These are phyloP conservation scores for Pseudozyma thailandica DNA, from an alignment of 1,284 basidiomycete species.

Conservation along the genomic window DNA sequence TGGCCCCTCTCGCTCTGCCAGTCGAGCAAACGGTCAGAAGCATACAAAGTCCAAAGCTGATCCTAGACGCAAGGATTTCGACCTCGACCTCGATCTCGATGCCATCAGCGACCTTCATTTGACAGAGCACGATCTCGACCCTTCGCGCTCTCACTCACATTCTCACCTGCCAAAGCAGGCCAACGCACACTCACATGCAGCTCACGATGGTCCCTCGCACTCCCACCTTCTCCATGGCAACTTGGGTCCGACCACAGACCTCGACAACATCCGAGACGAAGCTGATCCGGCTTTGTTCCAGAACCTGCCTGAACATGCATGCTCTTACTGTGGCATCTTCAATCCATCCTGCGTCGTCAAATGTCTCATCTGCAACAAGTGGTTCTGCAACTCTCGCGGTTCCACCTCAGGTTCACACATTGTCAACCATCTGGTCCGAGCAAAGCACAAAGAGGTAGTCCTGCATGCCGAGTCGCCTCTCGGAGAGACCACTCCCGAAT, in stretches of 20 bases:
- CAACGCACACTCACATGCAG: slow-evolving; percentile 7
- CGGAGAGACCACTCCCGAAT: slow-evolving; percentile 94
- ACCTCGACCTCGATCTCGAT: slow-evolving; percentile 57
- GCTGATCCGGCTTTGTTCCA: slow-evolving; percentile 25
- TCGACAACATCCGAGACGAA: slow-evolving; percentile 24
- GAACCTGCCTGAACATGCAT: slow-evolving; percentile 48
- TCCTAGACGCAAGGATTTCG: slow-evolving; percentile 26
- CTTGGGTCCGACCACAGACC: slow-evolving; percentile 1
- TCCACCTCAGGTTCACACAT: slow-evolving; percentile 95
- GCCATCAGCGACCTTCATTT: slow-evolving; percentile 55
- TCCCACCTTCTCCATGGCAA: slow-evolving; percentile 3
- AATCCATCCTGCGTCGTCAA: slow-evolving; percentile 96
- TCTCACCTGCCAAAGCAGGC: slow-evolving; percentile 7
- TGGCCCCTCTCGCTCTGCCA: slow-evolving; percentile 5
- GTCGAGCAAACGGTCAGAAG: slow-evolving; percentile 14
- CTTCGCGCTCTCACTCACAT: slow-evolving; percentile 17
- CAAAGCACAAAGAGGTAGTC: slow-evolving; percentile 98
- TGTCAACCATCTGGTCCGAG: slow-evolving; percentile 97
- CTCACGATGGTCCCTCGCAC: slow-evolving; percentile 3
- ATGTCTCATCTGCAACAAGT: slow-evolving; percentile 93
- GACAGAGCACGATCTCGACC: slow-evolving; percentile 39
- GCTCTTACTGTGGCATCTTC: slow-evolving; percentile 92
- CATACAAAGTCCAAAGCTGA: slow-evolving; percentile 16
- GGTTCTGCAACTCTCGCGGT: slow-evolving; percentile 98
- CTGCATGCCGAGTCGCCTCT: slow-evolving; percentile 93